phyloP scores from a whole-genome alignment of 2,329 filamentous ascomycete species.

The Paraphoma chrysanthemicola region DNA sequence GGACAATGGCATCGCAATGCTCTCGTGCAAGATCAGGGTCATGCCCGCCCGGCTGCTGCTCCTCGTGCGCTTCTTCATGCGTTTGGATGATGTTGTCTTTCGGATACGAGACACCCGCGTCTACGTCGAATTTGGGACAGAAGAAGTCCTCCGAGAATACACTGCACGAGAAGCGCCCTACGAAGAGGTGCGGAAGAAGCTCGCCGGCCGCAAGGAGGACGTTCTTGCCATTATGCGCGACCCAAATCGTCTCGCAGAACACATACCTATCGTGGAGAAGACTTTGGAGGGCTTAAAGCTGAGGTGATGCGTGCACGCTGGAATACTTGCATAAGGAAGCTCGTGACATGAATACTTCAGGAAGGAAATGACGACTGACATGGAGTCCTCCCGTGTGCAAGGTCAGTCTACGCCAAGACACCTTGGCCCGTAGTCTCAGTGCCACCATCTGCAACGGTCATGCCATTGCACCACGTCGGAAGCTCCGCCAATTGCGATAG shows the following conservation, averaged over 20 bases:
- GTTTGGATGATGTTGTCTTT: constrained; percentile 87
- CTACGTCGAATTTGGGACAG: constrained; percentile 84
- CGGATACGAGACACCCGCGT: constrained; percentile 88
- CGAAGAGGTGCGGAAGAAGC: constrained; percentile 70
- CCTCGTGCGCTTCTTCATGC: constrained; percentile 87
- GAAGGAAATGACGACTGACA: too few species aligned
- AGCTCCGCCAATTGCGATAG: too few species aligned
- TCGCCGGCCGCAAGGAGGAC: constrained; percentile 69
- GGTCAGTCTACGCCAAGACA: neutral
- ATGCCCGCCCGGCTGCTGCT: constrained; percentile 90
- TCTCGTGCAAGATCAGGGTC: constrained; percentile 89
- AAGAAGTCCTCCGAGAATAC: constrained; percentile 86
- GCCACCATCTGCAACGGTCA: too few species aligned
- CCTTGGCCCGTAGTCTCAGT: too few species aligned
- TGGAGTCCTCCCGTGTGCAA: neutral
- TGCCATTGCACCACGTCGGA: too few species aligned
- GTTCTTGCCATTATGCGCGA: constrained; percentile 79
- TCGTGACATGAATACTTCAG: neutral
- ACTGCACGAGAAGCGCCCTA: constrained; percentile 85
- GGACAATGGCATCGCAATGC: constrained; percentile 92
- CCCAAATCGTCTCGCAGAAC: constrained; percentile 69
- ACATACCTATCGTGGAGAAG: constrained; percentile 72
- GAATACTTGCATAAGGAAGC: neutral
- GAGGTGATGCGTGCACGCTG: constrained; percentile 26
- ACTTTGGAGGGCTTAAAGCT: constrained; percentile 64